These are phyloP conservation scores for Piloderma croceum DNA, from an alignment of 768 basidiomycete species.

Conservation along the genomic window DNA sequence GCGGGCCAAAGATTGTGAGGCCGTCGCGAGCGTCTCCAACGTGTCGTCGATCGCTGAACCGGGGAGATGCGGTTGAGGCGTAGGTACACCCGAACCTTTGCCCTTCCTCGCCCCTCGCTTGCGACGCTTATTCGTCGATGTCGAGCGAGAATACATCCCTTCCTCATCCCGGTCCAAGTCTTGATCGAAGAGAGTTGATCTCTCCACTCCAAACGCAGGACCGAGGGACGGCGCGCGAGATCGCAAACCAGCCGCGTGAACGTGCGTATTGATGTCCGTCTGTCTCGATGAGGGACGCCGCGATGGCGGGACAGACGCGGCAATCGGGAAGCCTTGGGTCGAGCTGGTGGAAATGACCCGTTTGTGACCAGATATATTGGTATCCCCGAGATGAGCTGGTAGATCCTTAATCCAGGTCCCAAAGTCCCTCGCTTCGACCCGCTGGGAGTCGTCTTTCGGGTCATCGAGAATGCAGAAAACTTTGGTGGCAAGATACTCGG, in stretches of 20 bases:
- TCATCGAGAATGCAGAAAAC: constrained; percentile 80
- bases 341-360: constrained; percentile 59
- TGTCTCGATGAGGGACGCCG: constrained; percentile 69
- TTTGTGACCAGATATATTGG: constrained; percentile 36
- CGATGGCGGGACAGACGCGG: constrained; percentile 57
- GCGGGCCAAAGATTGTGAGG: constrained; percentile 76
- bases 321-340: constrained; percentile 58
- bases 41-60: constrained; percentile 45
- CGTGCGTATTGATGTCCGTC: constrained; percentile 44
- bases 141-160: constrained; percentile 40
- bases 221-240: constrained; percentile 62
- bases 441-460: constrained; percentile 32
- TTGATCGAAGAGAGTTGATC: constrained; percentile 31
- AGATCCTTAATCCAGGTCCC: constrained; percentile 81
- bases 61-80: not conserved
- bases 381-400: constrained; percentile 59
- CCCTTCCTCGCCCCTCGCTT: constrained; percentile 85
- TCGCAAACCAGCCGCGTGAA: constrained; percentile 47
- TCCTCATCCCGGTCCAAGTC: constrained; percentile 29
- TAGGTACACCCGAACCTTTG: constrained; percentile 38
- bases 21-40: constrained; percentile 66
- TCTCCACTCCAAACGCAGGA: constrained; percentile 34
- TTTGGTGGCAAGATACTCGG: constrained; percentile 75
- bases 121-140: constrained; percentile 72
- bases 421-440: constrained; percentile 78